Base-by-base conservation (phyloP, 148 eudicot genomes). In the Hydrangea macrophylla region DNA sequence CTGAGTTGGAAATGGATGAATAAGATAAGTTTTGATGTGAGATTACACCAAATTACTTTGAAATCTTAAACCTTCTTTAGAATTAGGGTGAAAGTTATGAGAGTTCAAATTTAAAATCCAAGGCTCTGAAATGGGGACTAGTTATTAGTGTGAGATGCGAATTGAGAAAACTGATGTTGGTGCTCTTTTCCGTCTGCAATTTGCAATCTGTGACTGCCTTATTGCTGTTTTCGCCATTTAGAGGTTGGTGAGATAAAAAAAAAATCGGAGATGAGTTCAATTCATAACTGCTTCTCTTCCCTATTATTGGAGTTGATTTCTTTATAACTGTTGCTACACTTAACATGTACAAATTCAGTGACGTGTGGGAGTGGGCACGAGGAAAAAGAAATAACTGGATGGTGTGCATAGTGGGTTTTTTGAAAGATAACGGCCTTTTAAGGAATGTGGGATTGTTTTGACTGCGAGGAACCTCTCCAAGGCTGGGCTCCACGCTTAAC, bases 1-100 rank as follows among this genome's bases (percentile, higher is more conserved):
- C 31, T 36, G 35, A 27, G 33, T 4, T 67, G 28, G 27, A 55
- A n/a, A 67, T 26, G 13, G 36, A 33, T 35, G 70, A 55, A 67
- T 35, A 17, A 17, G 5, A 25, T 9, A 26, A 55, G 9, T 36
- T 24, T 55, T 1, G 18, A 26, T 24, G 33, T 24, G 24, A 11
- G 51, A 55, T 32, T 22, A 1, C 13, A 30, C 32, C 26, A 24
- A 31, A 67, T 24, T 37, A 36, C 70, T 20, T 32, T 1, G 0
- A 17, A 55, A 37, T 39, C 32, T 37, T 24, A 39, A 37, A 67
- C 25, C 18, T 56, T 56, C n/a, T n/a, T n/a, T n/a, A n/a, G n/a
- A n/a, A n/a, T n/a, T 55, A 6, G 20, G 25, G 8, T 20, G 8
- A 15, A 25, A 26, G 62, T 22, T 20, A 20, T 18, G 6, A 13